Base-by-base conservation (phyloP, 805 yeast genomes). In the Scheffersomyces stipitis region DNA sequence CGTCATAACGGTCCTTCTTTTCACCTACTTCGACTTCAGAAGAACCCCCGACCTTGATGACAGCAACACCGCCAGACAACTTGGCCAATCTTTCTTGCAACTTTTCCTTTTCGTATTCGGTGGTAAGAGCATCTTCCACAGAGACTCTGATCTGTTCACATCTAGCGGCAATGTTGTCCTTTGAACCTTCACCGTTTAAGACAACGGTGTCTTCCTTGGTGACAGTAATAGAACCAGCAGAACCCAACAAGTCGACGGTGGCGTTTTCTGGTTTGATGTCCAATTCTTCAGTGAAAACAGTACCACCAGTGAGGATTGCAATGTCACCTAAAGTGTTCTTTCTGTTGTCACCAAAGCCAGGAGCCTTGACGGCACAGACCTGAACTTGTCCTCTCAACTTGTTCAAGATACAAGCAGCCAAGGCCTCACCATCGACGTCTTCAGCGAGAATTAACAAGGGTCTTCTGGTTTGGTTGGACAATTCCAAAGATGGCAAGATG, bases 301-400 rank as follows among this genome's bases (percentile, higher is more conserved):
- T 86, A 68, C 96, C 96, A 44, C 97, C 97, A 30, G 97, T 83
- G 45, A 90, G 76, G 56, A 88, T 83, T 57, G 96, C 96, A 66
- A 93, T 81, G 66, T 93, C 99, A 51, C 96, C 96, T 46, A 93
- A 73, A 49, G 86, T 89, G 76, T 89, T 89, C 78, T 87, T 86
- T 74, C 97, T 85, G 82, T 93, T 90, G 75, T 93, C 99, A 66
- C 98, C 99, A 58, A 91, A 93, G 36, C 99, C 99, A 56, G 99
- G 99, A 23, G 98, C 96, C 77, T 90, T 91, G 50, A 93, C 96
- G 52, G 93, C 95, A 62, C 93, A 86, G 43, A 93, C 97, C 69
- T 88, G 95, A 44, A 93, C 97, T 75, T 91, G 98, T 51, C 97
- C 97, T 74, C 97, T 86, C 60, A 93, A 78, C 74, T 93, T 93